Evolutionary conservation across 345 rosid genomes (phyloP), one percentile per base, ranked within the genome.

Genomic region (Salix brachista): DNA sequence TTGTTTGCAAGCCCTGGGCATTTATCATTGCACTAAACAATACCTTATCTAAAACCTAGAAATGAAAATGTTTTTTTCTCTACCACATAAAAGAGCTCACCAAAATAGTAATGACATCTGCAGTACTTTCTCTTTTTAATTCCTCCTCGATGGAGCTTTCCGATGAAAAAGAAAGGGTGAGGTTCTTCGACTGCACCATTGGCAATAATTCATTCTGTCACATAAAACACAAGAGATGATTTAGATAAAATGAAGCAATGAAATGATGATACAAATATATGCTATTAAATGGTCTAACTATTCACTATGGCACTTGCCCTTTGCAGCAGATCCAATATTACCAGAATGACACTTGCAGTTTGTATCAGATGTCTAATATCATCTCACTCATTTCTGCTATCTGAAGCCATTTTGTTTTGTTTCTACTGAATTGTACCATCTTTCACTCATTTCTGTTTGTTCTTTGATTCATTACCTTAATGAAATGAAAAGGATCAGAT

Each of bases 131-230:
- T 85, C 99, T 90, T 87, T 93, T 95, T 76, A 95, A 67, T 78
- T 95, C 99, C 85, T 95, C 97, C 85, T 93, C 99, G 61, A 95
- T 85, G 76, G 99, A 95, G 76, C 96, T 90, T 89, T 95, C 99
- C 61, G 98, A 95, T 34, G 99, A 95, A 85, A 93, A 95, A 69
- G 97, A 83, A 78, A 95, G 94, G 30, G 93, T 87, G 81, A 95
- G 88, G 69, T 88, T 86, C 84, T 87, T 91, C 34, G 90, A 84
- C 78, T 82, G 87, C 73, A 82, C 93, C 94, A 93, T 79, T 28
- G 97, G 92, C 91, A 91, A 70, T 85, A 95, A 84, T 71, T 93
- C 93, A 50, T 93, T 90, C 98, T 95, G 93, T 74, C 75, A 80
- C 77, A 85, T 54, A 54, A 80, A 77, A 70, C 65, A 28, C 11